Evolutionary conservation across 2,329 filamentous ascomycete species (phyloP).

Genomic region (Stylonectria norvegica): DNA sequence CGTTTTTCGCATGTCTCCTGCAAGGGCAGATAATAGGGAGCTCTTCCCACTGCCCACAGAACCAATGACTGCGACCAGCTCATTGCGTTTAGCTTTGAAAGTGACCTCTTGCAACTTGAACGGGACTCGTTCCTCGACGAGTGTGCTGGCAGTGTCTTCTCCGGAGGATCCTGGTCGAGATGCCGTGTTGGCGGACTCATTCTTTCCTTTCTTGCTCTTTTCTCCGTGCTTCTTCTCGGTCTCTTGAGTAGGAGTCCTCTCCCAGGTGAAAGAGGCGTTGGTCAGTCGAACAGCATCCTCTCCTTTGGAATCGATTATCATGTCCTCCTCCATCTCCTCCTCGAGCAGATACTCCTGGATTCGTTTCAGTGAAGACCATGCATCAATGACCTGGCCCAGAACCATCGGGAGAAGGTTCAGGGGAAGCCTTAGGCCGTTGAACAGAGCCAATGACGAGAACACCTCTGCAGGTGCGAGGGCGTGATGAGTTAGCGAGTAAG

Average conservation of each 20-base stretch:
- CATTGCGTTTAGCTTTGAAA: constrained; percentile 67
- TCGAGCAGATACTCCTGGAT: constrained; percentile 85
- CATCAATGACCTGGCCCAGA: constrained; percentile 85
- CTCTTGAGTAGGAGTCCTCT: constrained; percentile 59
- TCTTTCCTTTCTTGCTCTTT: constrained; percentile 46
- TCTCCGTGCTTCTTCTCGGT: constrained; percentile 36
- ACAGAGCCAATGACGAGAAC: constrained; percentile 90
- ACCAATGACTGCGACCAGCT: constrained; percentile 81
- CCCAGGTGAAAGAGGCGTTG: constrained; percentile 83
- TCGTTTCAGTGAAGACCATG: constrained; percentile 76
- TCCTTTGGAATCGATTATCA: constrained; percentile 51
- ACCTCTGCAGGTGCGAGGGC: constrained; percentile 69
- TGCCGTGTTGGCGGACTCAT: constrained; percentile 18
- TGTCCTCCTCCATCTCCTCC: constrained; percentile 77
- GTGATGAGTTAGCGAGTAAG: constrained; percentile 65
- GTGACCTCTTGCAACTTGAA: constrained; percentile 70
- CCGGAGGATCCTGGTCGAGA: constrained; percentile 35
- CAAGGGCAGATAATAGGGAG: constrained; percentile 81
- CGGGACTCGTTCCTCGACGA: constrained; percentile 59
- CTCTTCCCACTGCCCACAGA: constrained; percentile 88
- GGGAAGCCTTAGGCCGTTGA: constrained; percentile 87
- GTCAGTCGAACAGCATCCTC: constrained; percentile 70
- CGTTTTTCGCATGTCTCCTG: constrained; percentile 90
- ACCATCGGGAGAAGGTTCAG: constrained; percentile 86
- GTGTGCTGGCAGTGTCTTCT: constrained; percentile 51